phyloP scores from a whole-genome alignment of 192 early-diverging fungal genomes.

The Umbelopsis ramanniana region DNA sequence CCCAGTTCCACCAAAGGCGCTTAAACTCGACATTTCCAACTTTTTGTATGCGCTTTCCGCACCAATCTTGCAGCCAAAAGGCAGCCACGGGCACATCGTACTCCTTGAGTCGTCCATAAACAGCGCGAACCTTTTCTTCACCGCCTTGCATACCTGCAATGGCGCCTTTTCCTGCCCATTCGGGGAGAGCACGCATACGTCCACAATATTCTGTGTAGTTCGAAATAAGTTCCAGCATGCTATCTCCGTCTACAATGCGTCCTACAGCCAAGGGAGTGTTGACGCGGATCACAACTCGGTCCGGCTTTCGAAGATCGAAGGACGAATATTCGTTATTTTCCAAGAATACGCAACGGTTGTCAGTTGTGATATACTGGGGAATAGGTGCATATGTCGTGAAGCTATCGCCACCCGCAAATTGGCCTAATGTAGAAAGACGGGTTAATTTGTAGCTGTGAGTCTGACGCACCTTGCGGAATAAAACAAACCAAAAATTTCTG shows the following conservation, averaged over 20 bases:
- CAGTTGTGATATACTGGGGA: slow-evolving; percentile 43
- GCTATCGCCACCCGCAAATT: slow-evolving; percentile 30
- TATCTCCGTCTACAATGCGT: slow-evolving; percentile 38
- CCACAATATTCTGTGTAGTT: slow-evolving; percentile 46
- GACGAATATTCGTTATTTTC: slow-evolving; percentile 41
- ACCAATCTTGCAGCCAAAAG: slow-evolving; percentile 46
- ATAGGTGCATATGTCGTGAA: slow-evolving; percentile 45
- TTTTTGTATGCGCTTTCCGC: slow-evolving; percentile 37
- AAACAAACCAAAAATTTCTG: slow-evolving; percentile 25
- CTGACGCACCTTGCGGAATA: background rate
- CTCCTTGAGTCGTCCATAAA: slow-evolving; percentile 24
- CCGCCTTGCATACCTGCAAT: slow-evolving; percentile 48
- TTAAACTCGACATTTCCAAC: slow-evolving; percentile 23
- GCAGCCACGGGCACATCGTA: slow-evolving; percentile 37
- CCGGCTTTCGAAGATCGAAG: slow-evolving; percentile 41
- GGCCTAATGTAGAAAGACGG: background rate
- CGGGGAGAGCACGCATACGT: slow-evolving; percentile 40
- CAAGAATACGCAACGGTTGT: slow-evolving; percentile 38
- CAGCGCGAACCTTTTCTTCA: slow-evolving; percentile 32
- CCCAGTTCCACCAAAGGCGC: slow-evolving; percentile 50
- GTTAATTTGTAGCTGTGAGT: background rate
- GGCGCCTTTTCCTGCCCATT: slow-evolving; percentile 41
- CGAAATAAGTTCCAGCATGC: slow-evolving; percentile 39
- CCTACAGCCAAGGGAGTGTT: slow-evolving; percentile 26
- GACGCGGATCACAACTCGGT: slow-evolving; percentile 37